A percentile compares a stretch with the other conserved stretches of the same genome.
Evolutionary conservation across 345 rosid species (phyloP).

Genomic region (Lepidium africanum): DNA sequence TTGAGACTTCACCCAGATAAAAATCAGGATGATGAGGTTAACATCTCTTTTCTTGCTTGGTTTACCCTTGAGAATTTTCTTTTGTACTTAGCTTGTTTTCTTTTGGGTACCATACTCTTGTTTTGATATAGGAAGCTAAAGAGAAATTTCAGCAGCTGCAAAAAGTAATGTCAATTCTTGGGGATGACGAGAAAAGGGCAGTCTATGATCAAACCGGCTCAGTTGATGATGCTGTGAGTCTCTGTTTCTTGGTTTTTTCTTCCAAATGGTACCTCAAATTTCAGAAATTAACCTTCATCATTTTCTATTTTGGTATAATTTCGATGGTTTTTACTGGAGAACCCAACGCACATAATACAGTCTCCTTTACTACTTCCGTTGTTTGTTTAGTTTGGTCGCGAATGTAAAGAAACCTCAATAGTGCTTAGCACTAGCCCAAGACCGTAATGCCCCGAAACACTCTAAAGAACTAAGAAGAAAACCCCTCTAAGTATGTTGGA

Average conservation of each 20-base stretch:
- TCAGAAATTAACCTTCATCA: background rate
- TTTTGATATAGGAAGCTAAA: slow-evolving; percentile 62
- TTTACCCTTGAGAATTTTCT: background rate
- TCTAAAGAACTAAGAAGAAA: too few relatives aligned
- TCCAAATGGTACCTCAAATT: background rate
- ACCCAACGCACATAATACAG: background rate
- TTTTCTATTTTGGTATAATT: background rate
- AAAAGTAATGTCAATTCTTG: slow-evolving; percentile 86
- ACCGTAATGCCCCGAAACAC: too few relatives aligned
- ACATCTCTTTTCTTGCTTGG: background rate
- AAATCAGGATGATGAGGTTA: slow-evolving; percentile 73
- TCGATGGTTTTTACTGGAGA: background rate
- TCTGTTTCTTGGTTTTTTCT: background rate
- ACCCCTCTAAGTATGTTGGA: too few relatives aligned
- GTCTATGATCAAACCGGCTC: slow-evolving; percentile 89
- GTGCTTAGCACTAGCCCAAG: too few relatives aligned
- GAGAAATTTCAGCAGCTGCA: slow-evolving; percentile 93
- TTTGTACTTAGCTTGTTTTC: background rate
- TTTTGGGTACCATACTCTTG: background rate
- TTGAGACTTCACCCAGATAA: slow-evolving; percentile 80
- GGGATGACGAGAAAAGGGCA: slow-evolving; percentile 78
- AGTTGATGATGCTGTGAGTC: slow-evolving; percentile 81
- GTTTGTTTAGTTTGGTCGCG: background rate
- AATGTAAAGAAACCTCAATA: too few relatives aligned
- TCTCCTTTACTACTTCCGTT: background rate